Base-by-base conservation (phyloP, 2,329 filamentous ascomycete species). In the Aspergillus ibericus region DNA sequence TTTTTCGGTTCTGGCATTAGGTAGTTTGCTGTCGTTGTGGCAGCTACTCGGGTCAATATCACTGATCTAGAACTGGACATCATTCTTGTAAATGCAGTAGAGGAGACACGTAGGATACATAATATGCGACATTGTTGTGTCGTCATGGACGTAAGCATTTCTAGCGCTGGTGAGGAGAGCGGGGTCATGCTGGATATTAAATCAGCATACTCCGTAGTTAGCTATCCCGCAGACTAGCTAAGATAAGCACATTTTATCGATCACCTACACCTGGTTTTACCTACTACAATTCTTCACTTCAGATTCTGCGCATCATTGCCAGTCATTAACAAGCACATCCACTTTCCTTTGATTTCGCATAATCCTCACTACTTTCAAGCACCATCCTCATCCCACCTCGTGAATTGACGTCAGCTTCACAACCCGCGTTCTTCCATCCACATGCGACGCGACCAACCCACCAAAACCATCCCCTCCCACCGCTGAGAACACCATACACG, bases 11-110 rank as follows among this genome's bases (percentile, higher is more conserved):
- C 64, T 63, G 56, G 62, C 65, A 53, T 60, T 67, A 58, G 61
- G 59, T 64, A 66, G 68, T 70, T 61, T 66, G 53, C 46, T 61
- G 53, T 58, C 34, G 48, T 49, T 64, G 50, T 64, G 65, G 67
- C 65, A 64, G 66, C 67, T 68, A 52, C 55, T 42, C 34, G 50
- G 25, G 59, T 59, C 61, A 63, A 63, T 62, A 62, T 63, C 56
- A 53, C 53, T 59, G 48, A 58, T 63, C 59, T 67, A 16, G 58
- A 51, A 60, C 58, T 64, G 60, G 61, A 55, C 62, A 56, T 55
- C 54, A 18, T 35, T 48, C n/a, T n/a, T n/a, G n/a, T n/a, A 4
- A 20, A 3, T 52, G 10, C 49, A 48, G 22, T 52, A 46, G 20
- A 38, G 12, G 29, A 10, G 9, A 32, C 4, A 32, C 29, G 29